Percentiles rank a stretch among this genome's conserved stretches.
phyloP scores from a whole-genome alignment of 2,329 filamentous ascomycete genomes.

The Cladosporium sp. region DNA sequence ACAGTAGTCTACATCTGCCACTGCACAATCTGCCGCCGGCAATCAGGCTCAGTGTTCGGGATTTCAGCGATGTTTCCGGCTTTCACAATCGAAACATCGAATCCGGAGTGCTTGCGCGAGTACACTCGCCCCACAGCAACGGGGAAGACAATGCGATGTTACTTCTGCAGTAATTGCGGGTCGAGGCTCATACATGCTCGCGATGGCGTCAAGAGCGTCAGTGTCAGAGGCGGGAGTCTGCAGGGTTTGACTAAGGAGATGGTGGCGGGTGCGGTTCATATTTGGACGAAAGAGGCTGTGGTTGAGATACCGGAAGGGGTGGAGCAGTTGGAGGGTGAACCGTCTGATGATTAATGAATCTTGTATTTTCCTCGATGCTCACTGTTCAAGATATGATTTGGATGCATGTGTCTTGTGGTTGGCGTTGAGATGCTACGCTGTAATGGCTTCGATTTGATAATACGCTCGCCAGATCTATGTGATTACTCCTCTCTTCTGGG shows the following conservation, averaged over 20 bases:
- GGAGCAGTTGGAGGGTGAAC: constrained; percentile 8
- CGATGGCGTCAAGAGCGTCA: constrained; percentile 7
- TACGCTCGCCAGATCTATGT: neutral
- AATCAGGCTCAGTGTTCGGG: constrained; percentile 21
- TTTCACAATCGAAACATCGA: constrained; percentile 5
- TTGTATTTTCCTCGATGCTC: neutral
- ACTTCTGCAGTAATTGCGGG: constrained; percentile 17
- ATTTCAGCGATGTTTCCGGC: constrained; percentile 20
- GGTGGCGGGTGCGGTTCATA: constrained; percentile 14
- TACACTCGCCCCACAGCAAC: constrained; percentile 9
- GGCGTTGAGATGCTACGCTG: neutral
- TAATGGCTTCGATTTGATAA: neutral
- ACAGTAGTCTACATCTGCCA: constrained; percentile 20
- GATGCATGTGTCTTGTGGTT: neutral
- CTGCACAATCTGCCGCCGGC: constrained; percentile 21
- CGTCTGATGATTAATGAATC: constrained; percentile 14
- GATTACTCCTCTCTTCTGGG: neutral
- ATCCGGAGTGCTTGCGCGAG: neutral
- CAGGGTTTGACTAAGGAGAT: constrained; percentile 7
- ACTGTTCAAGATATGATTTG: too few species aligned
- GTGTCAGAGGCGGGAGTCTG: constrained; percentile 16
- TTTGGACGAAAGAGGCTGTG: constrained; percentile 18
- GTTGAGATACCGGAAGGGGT: constrained; percentile 9
- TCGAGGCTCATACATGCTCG: constrained; percentile 16
- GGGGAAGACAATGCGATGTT: constrained; percentile 6